Evolutionary conservation across 192 early-diverging fungal genomes (phyloP), one percentile per base, ranked within the genome.

Genomic region (Entomortierella chlamydospora): DNA sequence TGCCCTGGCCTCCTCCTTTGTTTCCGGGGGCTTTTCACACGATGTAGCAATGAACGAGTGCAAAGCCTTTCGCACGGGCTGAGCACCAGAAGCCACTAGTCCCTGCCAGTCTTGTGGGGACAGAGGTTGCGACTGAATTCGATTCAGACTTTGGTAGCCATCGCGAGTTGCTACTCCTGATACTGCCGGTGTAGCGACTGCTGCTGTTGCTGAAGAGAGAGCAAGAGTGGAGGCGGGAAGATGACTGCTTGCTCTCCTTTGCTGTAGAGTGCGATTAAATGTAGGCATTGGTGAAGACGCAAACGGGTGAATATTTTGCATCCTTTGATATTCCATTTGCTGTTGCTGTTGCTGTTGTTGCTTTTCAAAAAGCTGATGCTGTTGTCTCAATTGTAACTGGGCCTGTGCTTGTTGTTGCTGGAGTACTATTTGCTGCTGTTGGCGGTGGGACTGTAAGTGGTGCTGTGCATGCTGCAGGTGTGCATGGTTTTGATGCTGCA

Each of bases 21-120:
- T 64, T n/a, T 63, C 63, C 5, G 76, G 76, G 2, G 76, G 68
- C 39, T 70, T 79, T n/a, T 66, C 76, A 30, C 67, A 70, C 39
- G 76, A 79, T 2, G 68, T 66, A 11, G 76, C 67, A 49, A 79
- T 79, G 18, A 59, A 70, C 13, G 68, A 56, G 20, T 79, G 61
- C 9, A 79, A 45, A n/a, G 76, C 76, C 37, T 79, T 61, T 5
- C 76, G 76, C 25, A 79, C 76, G 11, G 68, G 76, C 42, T 63
- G 39, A 17, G 76, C 74, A 6, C 59, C 73, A 25, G 66, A 68
- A 4, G 65, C 73, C 2, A 68, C 54, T 2, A 61, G 20, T 8
- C 65, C 73, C 17, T 67, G 64, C 59, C 59, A 67, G 22, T 65
- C 57, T n/a, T 60, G 57, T 13, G 72, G 62, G 4, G 72, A 50